Evolutionary conservation across 1,139 yeast genomes (phyloP).

Genomic region (Zhuliangozyma parablackwelliae): DNA sequence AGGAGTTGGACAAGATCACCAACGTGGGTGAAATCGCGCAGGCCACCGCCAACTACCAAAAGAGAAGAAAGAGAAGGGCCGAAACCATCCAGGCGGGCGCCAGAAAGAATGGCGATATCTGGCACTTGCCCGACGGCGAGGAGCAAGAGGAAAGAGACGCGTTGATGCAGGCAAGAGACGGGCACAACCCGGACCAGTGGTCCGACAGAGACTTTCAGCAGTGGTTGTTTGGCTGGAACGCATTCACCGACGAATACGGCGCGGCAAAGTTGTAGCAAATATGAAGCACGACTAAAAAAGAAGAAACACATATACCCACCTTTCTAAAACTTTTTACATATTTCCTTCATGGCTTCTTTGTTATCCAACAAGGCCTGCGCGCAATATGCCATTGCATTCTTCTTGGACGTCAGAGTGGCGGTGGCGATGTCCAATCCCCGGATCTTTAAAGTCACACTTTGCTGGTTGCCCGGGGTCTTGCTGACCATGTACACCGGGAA

Average conservation of each 20-base stretch:
- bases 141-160: slow-evolving; percentile 17
- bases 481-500: slow-evolving; percentile 38
- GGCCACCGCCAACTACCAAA: slow-evolving; percentile 5
- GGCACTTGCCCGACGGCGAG: slow-evolving; percentile 22
- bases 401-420: slow-evolving; percentile 40
- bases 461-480: slow-evolving; percentile 24
- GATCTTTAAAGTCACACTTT: slow-evolving; percentile 34
- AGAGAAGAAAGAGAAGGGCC: slow-evolving; percentile 13
- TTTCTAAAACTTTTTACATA: slow-evolving; percentile 10
- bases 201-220: slow-evolving; percentile 11
- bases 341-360: slow-evolving; percentile 20
- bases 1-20: slow-evolving; percentile 7
- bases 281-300: too few relatives aligned
- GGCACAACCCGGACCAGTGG: slow-evolving; percentile 12
- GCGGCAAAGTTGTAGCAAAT: too few relatives aligned
- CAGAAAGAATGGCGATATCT: slow-evolving; percentile 19
- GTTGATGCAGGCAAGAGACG: slow-evolving; percentile 7
- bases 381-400: slow-evolving; percentile 43
- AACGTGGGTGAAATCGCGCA: slow-evolving; percentile 8
- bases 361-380: slow-evolving; percentile 43
- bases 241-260: slow-evolving; percentile 9
- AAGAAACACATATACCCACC: too few relatives aligned
- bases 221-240: slow-evolving; percentile 12
- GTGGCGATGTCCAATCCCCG: slow-evolving; percentile 33
- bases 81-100: slow-evolving; percentile 18